Percentiles rank a stretch among this genome's conserved stretches.
Conservation (phyloP, 1,139 yeast species). For the Zygosaccharomyces pseudobailii region DNA sequence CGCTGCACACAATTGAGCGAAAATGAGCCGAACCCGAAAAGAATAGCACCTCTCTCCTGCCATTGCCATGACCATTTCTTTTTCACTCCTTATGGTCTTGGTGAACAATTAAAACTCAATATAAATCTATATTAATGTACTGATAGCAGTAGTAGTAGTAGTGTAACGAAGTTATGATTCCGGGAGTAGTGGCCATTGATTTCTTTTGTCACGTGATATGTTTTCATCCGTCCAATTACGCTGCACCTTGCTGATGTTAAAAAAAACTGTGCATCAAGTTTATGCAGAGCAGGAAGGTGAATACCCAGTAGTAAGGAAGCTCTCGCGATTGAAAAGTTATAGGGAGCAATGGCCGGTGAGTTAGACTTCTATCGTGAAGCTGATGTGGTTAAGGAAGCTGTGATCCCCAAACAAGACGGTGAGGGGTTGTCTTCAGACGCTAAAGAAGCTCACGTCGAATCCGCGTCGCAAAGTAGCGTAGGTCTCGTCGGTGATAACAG, state of each 20-base stretch:
- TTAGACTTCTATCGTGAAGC: constrained; percentile 27
- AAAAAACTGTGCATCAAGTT: background rate
- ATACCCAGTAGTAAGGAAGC: no score
- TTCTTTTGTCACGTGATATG: background rate
- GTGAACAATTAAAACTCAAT: background rate
- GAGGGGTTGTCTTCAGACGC: constrained; percentile 21
- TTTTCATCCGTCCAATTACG: background rate
- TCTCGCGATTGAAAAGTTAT: background rate
- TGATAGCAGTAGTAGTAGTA: background rate
- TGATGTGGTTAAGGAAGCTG: constrained; percentile 25
- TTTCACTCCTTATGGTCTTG: background rate
- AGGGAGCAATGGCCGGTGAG: constrained; percentile 10
- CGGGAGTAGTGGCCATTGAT: no score
- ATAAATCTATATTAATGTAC: background rate
- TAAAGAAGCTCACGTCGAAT: constrained; percentile 18
- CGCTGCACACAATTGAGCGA: background rate
- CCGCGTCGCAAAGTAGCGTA: constrained; percentile 11
- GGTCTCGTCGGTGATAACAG: constrained; percentile 22
- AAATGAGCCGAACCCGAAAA: background rate
- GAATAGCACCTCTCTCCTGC: background rate
- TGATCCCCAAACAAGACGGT: constrained; percentile 22
- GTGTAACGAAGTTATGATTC: background rate
- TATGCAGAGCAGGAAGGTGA: background rate
- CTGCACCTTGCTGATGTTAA: background rate
- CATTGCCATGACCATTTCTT: background rate